Conservation (phyloP, 441 rosid genomes). For the Mallotus repandus region DNA sequence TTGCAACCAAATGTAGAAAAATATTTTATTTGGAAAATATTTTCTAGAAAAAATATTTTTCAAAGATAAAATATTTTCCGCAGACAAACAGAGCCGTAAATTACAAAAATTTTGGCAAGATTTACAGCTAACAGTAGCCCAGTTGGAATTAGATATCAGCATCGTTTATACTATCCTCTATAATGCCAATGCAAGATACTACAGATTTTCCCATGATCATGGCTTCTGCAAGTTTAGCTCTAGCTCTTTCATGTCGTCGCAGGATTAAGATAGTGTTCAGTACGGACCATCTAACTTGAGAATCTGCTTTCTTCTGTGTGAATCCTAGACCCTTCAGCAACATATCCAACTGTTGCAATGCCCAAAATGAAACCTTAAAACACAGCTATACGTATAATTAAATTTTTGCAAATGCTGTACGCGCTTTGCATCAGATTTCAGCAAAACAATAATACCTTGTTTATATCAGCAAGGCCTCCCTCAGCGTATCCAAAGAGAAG, state of each 20-base stretch:
- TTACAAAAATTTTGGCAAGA: too few species aligned
- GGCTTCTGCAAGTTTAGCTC: constrained; percentile 67
- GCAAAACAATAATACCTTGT: constrained; percentile 72
- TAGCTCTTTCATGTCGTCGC: constrained; percentile 69
- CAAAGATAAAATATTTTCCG: too few species aligned
- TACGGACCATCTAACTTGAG: constrained; percentile 88
- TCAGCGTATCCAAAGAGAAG: constrained; percentile 22
- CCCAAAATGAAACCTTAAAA: not conserved
- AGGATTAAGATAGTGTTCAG: constrained; percentile 63
- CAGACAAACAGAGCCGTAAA: too few species aligned
- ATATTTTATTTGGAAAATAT: too few species aligned
- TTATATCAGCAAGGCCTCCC: constrained; percentile 86
- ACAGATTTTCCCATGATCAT: constrained; percentile 68
- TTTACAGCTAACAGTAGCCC: not conserved
- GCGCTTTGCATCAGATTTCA: not conserved
- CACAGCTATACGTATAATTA: not conserved
- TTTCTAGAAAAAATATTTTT: too few species aligned
- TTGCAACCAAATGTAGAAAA: too few species aligned
- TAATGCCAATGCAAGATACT: constrained; percentile 60
- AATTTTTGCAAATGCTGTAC: not conserved
- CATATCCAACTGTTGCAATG: constrained; percentile 55
- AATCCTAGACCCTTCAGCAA: constrained; percentile 77
- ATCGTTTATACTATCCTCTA: constrained; percentile 55
- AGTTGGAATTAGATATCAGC: constrained; percentile 43
- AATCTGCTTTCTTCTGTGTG: constrained; percentile 87